A percentile compares a stretch with the other conserved stretches of the same genome.
These are phyloP conservation scores for Colletotrichum sp. DNA, from an alignment of 2,329 filamentous ascomycete genomes.

Conservation along the genomic window DNA sequence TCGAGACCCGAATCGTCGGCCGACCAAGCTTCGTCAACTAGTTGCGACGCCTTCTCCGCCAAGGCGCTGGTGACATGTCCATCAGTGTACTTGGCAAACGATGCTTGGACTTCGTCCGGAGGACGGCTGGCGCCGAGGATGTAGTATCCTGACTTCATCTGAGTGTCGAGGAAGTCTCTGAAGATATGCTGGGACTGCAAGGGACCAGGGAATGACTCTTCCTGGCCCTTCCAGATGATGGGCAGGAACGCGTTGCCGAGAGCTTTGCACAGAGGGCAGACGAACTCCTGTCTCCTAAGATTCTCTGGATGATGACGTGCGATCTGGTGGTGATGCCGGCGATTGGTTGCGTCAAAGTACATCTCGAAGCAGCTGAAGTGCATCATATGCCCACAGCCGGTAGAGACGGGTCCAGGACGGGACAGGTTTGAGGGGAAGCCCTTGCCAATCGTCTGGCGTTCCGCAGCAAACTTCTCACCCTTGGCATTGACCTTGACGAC, in stretches of 20 bases:
- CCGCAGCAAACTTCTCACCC: constrained; percentile 73
- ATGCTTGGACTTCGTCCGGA: constrained; percentile 36
- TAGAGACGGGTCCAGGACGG: constrained; percentile 79
- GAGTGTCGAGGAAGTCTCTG: constrained; percentile 69
- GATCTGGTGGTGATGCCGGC: constrained; percentile 90
- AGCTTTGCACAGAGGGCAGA: constrained; percentile 96
- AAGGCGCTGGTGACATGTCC: constrained; percentile 42
- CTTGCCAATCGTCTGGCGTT: constrained; percentile 85
- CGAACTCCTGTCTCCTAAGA: constrained; percentile 82
- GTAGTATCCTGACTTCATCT: constrained; percentile 54
- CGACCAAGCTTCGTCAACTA: constrained; percentile 46
- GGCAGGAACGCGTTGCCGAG: constrained; percentile 94
- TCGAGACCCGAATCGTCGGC: constrained; percentile 38
- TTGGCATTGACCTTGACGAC: constrained; percentile 78
- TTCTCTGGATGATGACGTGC: constrained; percentile 92
- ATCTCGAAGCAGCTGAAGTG: constrained; percentile 95
- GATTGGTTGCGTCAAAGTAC: constrained; percentile 83
- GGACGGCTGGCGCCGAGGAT: constrained; percentile 39
- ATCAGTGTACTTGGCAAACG: constrained; percentile 44
- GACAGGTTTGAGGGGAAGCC: constrained; percentile 78
- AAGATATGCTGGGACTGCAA: constrained; percentile 68
- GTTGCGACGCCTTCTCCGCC: constrained; percentile 41
- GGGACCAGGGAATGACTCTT: constrained; percentile 81
- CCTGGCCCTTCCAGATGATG: constrained; percentile 92
- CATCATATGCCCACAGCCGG: constrained; percentile 98